Percentiles rank a stretch among this genome's conserved stretches.
Evolutionary conservation across 164 flowering plant genomes (phyloP).

Genomic region (Sextonia rubra): DNA sequence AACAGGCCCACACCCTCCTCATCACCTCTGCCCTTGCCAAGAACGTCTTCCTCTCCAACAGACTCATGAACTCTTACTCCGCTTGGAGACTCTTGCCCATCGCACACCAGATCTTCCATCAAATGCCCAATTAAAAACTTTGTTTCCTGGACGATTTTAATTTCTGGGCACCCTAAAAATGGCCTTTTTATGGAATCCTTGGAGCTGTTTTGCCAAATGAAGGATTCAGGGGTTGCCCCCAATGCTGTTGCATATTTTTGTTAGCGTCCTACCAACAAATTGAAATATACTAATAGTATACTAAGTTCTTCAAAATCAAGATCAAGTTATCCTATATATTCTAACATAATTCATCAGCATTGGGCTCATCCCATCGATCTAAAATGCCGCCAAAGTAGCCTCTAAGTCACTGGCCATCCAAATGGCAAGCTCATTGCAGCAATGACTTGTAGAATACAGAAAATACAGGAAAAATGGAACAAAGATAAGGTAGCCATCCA

Average conservation of each 20-base stretch:
- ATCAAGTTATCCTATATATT: too few relatives aligned
- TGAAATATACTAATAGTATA: too few relatives aligned
- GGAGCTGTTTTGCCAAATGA: slow-evolving; percentile 29
- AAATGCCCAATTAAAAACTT: slow-evolving; percentile 26
- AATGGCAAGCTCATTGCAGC: too few relatives aligned
- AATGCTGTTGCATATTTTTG: slow-evolving; percentile 32
- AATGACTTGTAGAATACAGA: too few relatives aligned
- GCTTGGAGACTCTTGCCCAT: slow-evolving; percentile 13
- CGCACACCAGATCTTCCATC: slow-evolving; percentile 23
- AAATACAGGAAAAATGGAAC: too few relatives aligned
- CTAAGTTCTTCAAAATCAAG: too few relatives aligned
- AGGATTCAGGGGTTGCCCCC: slow-evolving; percentile 19
- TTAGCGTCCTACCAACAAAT: slow-evolving; percentile 35
- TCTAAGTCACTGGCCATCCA: too few relatives aligned
- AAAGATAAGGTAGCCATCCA: too few relatives aligned
- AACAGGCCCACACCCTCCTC: slow-evolving; percentile 30
- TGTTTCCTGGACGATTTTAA: slow-evolving; percentile 40
- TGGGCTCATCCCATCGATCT: too few relatives aligned
- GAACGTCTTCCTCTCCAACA: slow-evolving; percentile 32
- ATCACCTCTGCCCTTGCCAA: slow-evolving; percentile 25
- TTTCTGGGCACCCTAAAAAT: slow-evolving; percentile 32
- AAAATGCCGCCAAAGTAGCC: too few relatives aligned
- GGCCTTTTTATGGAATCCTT: slow-evolving; percentile 18
- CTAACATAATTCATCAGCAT: too few relatives aligned
- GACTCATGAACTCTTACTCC: slow-evolving; percentile 30